Evolutionary conservation across 441 rosid genomes (phyloP), one percentile per base, ranked within the genome.

Genomic region (Croton laevigatus): DNA sequence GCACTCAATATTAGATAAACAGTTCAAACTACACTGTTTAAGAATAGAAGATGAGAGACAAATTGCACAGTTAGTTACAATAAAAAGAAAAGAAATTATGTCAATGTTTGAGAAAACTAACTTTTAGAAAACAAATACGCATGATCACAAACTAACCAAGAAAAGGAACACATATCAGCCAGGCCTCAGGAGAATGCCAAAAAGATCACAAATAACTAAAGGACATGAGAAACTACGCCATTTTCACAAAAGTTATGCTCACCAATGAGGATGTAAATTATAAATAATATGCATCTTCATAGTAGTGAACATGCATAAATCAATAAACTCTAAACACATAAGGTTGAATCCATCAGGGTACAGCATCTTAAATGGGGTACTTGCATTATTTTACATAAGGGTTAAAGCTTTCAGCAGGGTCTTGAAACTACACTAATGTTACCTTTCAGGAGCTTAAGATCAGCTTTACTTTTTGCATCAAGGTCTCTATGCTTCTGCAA

Each of bases 381-480:
- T 14, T 22, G 19, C 19, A 53, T 45, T 66, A 49, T 20, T 53
- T 42, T 34, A 5, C 34, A 11, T 13, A 75, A 51, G 27, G 34
- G 46, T 36, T 6, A 12, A 11, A 36, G 34, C 69, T 23, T 38
- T 8, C 22, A 6, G 16, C 27, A 3, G 14, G 16, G 38, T 20
- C 45, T 55, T 58, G 42, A 61, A 44, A 71, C 22, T 22, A 52
- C 60, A 61, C 62, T 17, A 68, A 54, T 54, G 51, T 71, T 85
- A 96, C 99, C 98, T 85, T 86, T 88, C 72, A 91, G 76, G 66
- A 75, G 82, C 75, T 76, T 87, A 60, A 93, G 84, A 79, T 84
- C 87, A 32, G 89, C 91, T 81, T 84, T 89, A 78, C 81, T 85
- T 80, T 82, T 91, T 9, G 90, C 94, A 83, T 87, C 87, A 46